Base-by-base conservation (phyloP, 345 rosid species). In the Odontarrhena argentea region DNA sequence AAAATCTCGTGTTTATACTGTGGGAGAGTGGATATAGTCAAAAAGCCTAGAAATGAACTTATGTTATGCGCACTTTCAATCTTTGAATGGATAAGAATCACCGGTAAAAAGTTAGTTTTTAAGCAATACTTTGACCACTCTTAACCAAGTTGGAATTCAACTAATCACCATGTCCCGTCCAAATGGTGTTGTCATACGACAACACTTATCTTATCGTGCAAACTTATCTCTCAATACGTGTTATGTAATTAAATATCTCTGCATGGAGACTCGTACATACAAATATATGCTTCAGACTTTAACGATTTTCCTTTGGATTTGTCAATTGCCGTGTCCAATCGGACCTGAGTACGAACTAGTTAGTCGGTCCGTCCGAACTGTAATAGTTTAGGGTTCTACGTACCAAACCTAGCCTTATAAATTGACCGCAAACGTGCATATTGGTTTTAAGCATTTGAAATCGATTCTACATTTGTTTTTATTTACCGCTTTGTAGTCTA, bases 11-110 rank as follows among this genome's bases (percentile, higher is more conserved):
- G 24, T 61, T 35, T 61, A 18, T 41, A 46, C 63, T 37, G 68
- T 74, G 58, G 48, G 35, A 47, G 76, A 72, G 71, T 73, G 67
- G 77, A 66, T 66, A 45, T 73, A 73, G 77, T 73, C 72, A 73
- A 73, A 66, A 52, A 60, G 63, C 14, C 4, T 58, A 58, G 40
- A 52, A 73, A 58, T 73, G 28, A 73, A 73, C 51, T 73, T 36
- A 46, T 25, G 61, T 65, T 51, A 66, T 68, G 67, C 73, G 72
- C 73, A 76, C 69, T 67, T 76, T 37, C 57, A 46, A 56, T 26
- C 30, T 67, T 53, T 57, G 80, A 62, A 60, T 71, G 55, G 69
- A 60, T 71, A 60, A 56, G 77, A 67, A 73, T 73, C 43, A 59
- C 67, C 8, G 43, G 77, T 66, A 57, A 66, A 73, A 66, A 73